A percentile compares a stretch with the other conserved stretches of the same genome.
These are phyloP conservation scores for Colletotrichum aenigma DNA, from an alignment of 2,329 filamentous ascomycete genomes.

Conservation along the genomic window DNA sequence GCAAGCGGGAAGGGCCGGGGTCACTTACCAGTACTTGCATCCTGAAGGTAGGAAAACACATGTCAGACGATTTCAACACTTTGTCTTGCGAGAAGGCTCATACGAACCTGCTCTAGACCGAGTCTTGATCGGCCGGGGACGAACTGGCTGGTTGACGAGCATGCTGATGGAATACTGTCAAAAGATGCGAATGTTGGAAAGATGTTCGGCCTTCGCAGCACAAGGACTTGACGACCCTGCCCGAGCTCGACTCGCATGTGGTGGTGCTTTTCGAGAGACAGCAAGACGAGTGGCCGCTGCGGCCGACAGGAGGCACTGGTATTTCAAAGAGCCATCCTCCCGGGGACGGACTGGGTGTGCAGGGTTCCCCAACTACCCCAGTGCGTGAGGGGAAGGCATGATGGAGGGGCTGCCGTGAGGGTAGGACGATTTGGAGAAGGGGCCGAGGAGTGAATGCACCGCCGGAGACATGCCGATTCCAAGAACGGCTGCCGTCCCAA, in stretches of 20 bases:
- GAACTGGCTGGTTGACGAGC: conserved; percentile 19
- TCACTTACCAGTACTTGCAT: conserved; percentile 20
- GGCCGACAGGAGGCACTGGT: neutral
- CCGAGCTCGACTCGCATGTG: neutral
- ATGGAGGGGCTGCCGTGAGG: neutral
- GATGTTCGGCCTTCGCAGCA: neutral
- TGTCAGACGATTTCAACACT: neutral
- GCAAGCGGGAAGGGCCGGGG: neutral
- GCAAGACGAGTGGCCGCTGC: neutral
- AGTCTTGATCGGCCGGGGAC: conserved; percentile 20
- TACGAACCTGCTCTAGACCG: conserved; percentile 22
- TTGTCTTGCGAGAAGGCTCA: neutral
- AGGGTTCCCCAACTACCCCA: conserved; percentile 19
- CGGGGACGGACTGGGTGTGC: neutral
- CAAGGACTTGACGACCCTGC: neutral
- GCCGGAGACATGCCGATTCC: neutral
- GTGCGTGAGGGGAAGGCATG: conserved; percentile 11
- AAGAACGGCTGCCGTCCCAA: neutral
- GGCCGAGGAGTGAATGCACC: neutral
- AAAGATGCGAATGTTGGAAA: neutral
- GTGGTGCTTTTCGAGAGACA: neutral
- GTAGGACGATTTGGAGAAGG: conserved; percentile 8
- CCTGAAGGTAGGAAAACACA: neutral
- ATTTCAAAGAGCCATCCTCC: neutral
- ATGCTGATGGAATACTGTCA: neutral